Conservation (phyloP, 2,329 filamentous ascomycete genomes). For the Xylaria sp. region DNA sequence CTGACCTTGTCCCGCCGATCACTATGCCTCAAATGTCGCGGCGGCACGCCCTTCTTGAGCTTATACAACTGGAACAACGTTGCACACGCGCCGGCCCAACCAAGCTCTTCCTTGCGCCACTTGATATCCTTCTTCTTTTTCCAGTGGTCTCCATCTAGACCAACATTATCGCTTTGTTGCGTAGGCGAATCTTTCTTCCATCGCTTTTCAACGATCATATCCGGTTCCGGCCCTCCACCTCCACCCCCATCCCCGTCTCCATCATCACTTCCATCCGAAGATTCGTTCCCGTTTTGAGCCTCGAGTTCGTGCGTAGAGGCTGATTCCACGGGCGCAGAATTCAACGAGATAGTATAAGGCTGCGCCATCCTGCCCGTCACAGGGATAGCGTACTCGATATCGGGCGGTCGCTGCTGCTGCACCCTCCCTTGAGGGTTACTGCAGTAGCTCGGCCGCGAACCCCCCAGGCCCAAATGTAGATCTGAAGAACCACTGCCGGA, state of each 20-base stretch:
- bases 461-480: background rate
- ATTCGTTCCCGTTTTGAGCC: background rate
- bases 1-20: constrained; percentile 1
- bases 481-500: no score
- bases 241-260: background rate
- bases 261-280: no score
- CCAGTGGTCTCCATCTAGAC: background rate
- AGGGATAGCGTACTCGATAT: constrained; percentile 31
- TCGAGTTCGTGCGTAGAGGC: background rate
- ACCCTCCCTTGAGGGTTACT: no score
- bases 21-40: constrained; percentile 11
- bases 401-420: no score
- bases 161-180: background rate
- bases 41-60: constrained; percentile 35
- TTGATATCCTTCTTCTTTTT: constrained; percentile 43
- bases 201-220: constrained; percentile 18
- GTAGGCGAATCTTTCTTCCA: constrained; percentile 2
- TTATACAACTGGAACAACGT: constrained; percentile 45
- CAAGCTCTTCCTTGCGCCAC: constrained; percentile 52
- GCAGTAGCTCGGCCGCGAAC: background rate
- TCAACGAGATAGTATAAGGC: constrained; percentile 12
- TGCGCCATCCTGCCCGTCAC: constrained; percentile 24
- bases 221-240: constrained; percentile 10
- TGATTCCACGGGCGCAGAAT: background rate
- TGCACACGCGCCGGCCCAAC: constrained; percentile 54